Evolutionary conservation across 805 yeast genomes (phyloP), one percentile per base, ranked within the genome.

Genomic region (Cyberlindnera sargentensis): DNA sequence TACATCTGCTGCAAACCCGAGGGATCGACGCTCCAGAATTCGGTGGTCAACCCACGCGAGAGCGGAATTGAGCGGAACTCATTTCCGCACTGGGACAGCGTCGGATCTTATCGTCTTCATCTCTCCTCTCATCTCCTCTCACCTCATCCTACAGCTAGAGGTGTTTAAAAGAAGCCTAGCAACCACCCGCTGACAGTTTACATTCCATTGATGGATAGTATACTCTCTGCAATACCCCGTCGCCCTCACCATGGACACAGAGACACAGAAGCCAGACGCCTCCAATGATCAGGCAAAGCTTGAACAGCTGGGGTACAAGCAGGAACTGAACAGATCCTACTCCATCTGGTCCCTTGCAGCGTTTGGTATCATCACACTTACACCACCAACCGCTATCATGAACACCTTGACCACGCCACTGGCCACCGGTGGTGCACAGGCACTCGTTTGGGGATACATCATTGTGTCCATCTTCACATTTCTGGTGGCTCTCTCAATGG

Each of bases 401-500:
- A 56, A 55, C 45, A 56, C 61, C 23, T 44, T 56, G 34, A 51
- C 52, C 29, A 45, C 52, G 5, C 61, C 61, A 1, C 36, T 56
- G 40, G 34, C 26, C 11, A 47, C 45, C 28, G 61, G 61, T 45
- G 61, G 61, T 37, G 50, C 59, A 8, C 59, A 55, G 40, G 52
- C 50, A n/a, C 46, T 57, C 5, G 53, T 57, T 5, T 54, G 58
- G 58, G 59, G 61, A 32, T 57, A 54, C 41, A 51, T 57, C 35
- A 54, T 57, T 10, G 59, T 53, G 6, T 45, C 52, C 5, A 37
- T 50, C 40, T 53, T 57, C 48, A 55, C 60, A 7, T 44, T 56
- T 42, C 42, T 54, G 3, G 58, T 56, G 11, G 57, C 58, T 1
- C 26, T 51, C 5, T 52, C 56, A 11, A 44, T 57, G 44, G 60